Percentiles rank a stretch among this genome's conserved stretches.
phyloP scores from a whole-genome alignment of 2,329 filamentous ascomycete species.

The Pseudophaeomoniella oleicola region DNA sequence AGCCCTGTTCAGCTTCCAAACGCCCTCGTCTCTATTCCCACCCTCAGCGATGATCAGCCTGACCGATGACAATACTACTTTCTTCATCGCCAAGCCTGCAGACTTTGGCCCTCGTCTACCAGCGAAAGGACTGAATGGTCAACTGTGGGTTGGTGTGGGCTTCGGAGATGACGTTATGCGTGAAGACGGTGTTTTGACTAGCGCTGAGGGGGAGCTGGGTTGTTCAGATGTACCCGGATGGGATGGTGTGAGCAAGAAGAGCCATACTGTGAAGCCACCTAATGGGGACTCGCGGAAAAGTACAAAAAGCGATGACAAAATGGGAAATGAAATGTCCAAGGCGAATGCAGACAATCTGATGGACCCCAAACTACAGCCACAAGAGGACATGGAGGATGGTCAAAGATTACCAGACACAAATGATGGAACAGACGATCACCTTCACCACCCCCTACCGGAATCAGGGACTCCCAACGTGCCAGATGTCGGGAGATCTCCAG shows the following conservation, averaged over 20 bases:
- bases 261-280: constrained; percentile 8
- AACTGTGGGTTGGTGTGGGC: constrained; percentile 84
- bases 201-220: constrained; percentile 69
- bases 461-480: constrained; percentile 22
- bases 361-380: constrained; percentile 8
- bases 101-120: constrained; percentile 78
- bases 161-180: constrained; percentile 67
- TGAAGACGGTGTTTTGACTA: constrained; percentile 36
- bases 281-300: constrained; percentile 8
- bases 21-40: constrained; percentile 78
- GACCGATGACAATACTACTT: constrained; percentile 95
- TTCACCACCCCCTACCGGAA: constrained; percentile 45
- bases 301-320: constrained; percentile 24
- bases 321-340: constrained; percentile 7
- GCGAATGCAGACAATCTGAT: constrained; percentile 11
- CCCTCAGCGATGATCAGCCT: constrained; percentile 91
- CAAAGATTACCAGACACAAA: constrained; percentile 26
- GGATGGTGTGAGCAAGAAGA: constrained; percentile 46
- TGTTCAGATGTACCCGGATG: constrained; percentile 91
- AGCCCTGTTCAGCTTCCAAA: constrained; percentile 54
- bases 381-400: constrained; percentile 6
- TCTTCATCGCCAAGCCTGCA: constrained; percentile 83
- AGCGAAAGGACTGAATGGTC: constrained; percentile 63
- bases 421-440: constrained; percentile 75
- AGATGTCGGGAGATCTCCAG: constrained; percentile 13